Conservation (phyloP, 2,329 filamentous ascomycete genomes). For the Lojkania enalia region DNA sequence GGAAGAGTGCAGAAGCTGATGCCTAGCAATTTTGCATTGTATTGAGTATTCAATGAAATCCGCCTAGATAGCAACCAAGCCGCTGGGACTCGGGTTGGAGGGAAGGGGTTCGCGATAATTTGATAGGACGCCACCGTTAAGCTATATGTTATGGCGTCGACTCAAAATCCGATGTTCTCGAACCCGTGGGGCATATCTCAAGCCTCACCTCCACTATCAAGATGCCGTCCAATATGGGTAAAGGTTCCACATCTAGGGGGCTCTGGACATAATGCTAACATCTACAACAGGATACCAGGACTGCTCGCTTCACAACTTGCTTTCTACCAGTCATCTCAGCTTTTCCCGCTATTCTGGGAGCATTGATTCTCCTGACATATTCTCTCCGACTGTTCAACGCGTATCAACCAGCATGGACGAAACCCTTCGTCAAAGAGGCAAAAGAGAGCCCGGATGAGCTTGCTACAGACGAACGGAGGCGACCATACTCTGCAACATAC, state of each 20-base stretch:
- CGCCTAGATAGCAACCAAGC: too few relatives aligned
- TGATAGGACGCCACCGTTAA: conserved; percentile 2
- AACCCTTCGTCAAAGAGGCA: conserved; percentile 51
- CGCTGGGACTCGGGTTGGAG: too few relatives aligned
- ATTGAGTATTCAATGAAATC: too few relatives aligned
- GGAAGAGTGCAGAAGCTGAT: too few relatives aligned
- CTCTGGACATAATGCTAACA: neutral
- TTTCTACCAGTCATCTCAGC: conserved; percentile 46
- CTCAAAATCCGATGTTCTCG: conserved; percentile 26
- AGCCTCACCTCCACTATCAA: conserved; percentile 21
- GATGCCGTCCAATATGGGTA: conserved; percentile 23
- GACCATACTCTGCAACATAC: conserved; percentile 31
- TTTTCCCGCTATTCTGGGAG: conserved; percentile 43
- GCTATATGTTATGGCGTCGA: conserved; percentile 25
- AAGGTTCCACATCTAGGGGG: neutral
- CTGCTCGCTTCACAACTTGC: conserved; percentile 46
- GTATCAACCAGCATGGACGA: conserved; percentile 55
- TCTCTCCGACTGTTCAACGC: conserved; percentile 33
- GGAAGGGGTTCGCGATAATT: too few relatives aligned
- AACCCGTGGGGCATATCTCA: conserved; percentile 10
- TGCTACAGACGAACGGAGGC: conserved; percentile 30
- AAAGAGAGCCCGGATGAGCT: conserved; percentile 36
- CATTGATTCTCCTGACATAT: conserved; percentile 44
- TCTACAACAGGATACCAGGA: conserved; percentile 38
- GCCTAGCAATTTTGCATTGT: too few relatives aligned